Base-by-base conservation (phyloP, 75 land plant genomes). In the Larix kaempferi region DNA sequence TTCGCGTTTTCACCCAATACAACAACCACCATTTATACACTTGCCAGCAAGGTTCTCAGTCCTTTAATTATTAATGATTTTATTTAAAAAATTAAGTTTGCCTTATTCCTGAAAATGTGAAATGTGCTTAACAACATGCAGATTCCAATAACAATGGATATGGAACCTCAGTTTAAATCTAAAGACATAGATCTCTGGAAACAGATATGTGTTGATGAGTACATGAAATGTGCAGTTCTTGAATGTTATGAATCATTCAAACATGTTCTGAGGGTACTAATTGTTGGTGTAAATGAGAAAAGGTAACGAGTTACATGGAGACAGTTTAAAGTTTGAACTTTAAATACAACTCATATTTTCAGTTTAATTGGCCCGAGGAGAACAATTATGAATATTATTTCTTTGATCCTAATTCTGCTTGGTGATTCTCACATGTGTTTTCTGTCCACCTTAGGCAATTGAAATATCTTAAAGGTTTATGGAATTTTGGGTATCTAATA, bases 1-100 rank as follows among this genome's bases (percentile, higher is more conserved):
- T n/a, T n/a, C n/a, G n/a, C n/a, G n/a, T n/a, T n/a, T n/a, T n/a
- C n/a, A n/a, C n/a, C n/a, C n/a, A 66, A 97, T 95, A 49, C 99
- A 98, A 71, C 95, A 98, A 98, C 99, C 99, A 71, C 99, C 96
- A 11, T 98, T 98, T 73, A 75, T 98, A 54, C 94, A n/a, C n/a
- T 98, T 76, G 99, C 99, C 39, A 93, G 99, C 94, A 98, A 98
- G 98, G 99, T 98, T 67, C 27, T 56, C 19, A 22, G 44, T 21
- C 57, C 54, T 11, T 6, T 6, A 17, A 80, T 3, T 57, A 56
- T 81, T 21, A 58, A 8, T 76, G 21, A 76, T 19, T 35, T 57
- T 57, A 23, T 33, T 80, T 22, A 23, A 57, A 74, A 73, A 10
- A 73, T 25, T 76, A 23, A 26, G 3, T 73, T 72, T 54, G 6